phyloP scores from a whole-genome alignment of 805 yeast species.

The Blastobotrys terrestris region DNA sequence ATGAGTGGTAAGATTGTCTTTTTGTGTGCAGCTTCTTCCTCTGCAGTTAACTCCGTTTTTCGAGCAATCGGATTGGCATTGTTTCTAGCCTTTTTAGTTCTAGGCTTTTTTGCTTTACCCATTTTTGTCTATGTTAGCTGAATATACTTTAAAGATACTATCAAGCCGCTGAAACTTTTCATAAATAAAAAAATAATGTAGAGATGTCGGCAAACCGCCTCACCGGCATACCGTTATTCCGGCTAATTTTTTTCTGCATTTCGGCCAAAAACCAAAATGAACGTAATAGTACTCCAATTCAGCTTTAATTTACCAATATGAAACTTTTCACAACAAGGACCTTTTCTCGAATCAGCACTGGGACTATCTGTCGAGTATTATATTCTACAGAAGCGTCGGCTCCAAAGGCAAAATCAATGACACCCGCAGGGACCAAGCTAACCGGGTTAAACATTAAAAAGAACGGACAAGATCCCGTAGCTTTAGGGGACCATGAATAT shows the following conservation, averaged over 20 bases:
- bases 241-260: background rate
- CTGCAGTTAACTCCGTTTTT: conserved; percentile 30
- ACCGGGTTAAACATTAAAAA: conserved; percentile 73
- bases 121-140: conserved; percentile 9
- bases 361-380: background rate
- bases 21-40: conserved; percentile 44
- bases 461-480: conserved; percentile 81
- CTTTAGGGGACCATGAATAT: conserved; percentile 79
- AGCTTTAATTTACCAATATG: too few relatives aligned
- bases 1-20: conserved; percentile 65
- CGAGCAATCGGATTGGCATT: conserved; percentile 20
- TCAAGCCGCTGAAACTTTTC: background rate
- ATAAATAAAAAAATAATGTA: background rate
- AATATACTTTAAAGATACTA: too few relatives aligned
- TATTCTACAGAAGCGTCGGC: conserved; percentile 5
- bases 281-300: too few relatives aligned
- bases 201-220: background rate
- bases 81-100: conserved; percentile 17
- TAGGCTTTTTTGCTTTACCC: conserved; percentile 22
- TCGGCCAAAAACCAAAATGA: too few relatives aligned
- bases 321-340: background rate
- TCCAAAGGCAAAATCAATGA: conserved; percentile 22
- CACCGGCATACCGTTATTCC: background rate
- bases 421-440: conserved; percentile 44
- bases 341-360: background rate